Base-by-base conservation (phyloP, 2,329 filamentous ascomycete species). In the Westerdykella sp. region DNA sequence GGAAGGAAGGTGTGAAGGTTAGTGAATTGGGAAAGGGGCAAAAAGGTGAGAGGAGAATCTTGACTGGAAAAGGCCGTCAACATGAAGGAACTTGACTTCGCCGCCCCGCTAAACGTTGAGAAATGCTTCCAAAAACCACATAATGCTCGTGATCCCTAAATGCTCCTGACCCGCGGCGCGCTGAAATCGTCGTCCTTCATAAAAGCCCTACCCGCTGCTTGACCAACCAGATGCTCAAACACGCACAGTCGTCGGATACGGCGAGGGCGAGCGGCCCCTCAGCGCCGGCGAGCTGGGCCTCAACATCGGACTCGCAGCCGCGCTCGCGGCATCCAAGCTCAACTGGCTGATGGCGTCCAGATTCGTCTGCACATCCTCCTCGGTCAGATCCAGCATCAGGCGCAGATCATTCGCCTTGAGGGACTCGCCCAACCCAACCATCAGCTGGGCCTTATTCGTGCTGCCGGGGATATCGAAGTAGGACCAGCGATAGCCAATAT, bases 331-430 rank as follows among this genome's bases (percentile, higher is more conserved):
- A 47, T 67, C 61, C 15, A 66, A 53, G 42, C 62, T 65, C 37
- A 67, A 53, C 51, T 63, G 59, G 53, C 61, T 65, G 41, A 67
- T 67, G 9, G 57, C 60, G 25, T 66, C 59, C 3, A 67, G 49
- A 21, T 65, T 66, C 25, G 50, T 54, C 46, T 65, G 57, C 1
- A 63, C 62, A 36, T 63, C 62, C 38, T 67, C 63, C 28, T 65
- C 58, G 37, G 44, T 58, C 54, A 67, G 42, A 36, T 67, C 62
- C 3, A 64, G 57, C 63, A 67, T 67, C 38, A 63, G 42, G 9
- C 62, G 57, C 35, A 67, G 54, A 42, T 66, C 63, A 37, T 66
- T 60, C 14, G 62, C 60, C 48, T 65, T 64, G 22, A 67, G 46
- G 25, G 56, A 40, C 34, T 58, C 49, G 15, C 62, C 62, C 38